Evolutionary conservation across 192 early-diverging fungal species (phyloP).

Genomic region (Irineochytrium annulatum): DNA sequence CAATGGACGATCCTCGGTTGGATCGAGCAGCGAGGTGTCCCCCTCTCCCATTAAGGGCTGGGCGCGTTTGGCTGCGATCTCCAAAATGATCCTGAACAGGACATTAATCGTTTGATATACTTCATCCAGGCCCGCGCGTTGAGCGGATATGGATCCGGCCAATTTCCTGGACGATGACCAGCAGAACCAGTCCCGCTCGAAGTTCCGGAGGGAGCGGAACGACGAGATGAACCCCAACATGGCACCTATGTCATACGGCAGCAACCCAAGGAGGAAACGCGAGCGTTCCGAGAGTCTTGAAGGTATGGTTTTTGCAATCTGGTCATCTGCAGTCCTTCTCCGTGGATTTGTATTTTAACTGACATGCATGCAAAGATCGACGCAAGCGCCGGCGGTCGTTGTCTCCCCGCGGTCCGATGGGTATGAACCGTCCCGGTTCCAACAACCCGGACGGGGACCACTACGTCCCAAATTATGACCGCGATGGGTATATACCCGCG

Average conservation of each 20-base stretch:
- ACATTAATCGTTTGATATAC: too few species aligned
- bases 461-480: conserved; percentile 83
- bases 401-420: conserved; percentile 1
- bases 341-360: background rate
- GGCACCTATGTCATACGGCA: conserved; percentile 30
- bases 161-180: too few species aligned
- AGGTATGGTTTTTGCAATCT: background rate
- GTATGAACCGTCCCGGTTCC: background rate
- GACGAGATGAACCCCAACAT: conserved; percentile 6
- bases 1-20: too few species aligned
- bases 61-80: too few species aligned
- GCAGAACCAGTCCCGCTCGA: conserved; percentile 15
- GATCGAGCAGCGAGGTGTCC: too few species aligned
- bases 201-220: conserved; percentile 30
- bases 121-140: too few species aligned
- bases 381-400: background rate
- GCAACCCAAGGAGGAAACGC: conserved; percentile 16
- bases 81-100: too few species aligned
- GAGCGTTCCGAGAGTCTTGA: conserved; percentile 17
- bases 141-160: too few species aligned
- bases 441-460: conserved; percentile 57
- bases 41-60: too few species aligned
- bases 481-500: conserved; percentile 67
- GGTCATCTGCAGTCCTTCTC: background rate
- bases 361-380: background rate